Evolutionary conservation across 2,329 filamentous ascomycete species (phyloP).

Genomic region (Diaporthe vexans): DNA sequence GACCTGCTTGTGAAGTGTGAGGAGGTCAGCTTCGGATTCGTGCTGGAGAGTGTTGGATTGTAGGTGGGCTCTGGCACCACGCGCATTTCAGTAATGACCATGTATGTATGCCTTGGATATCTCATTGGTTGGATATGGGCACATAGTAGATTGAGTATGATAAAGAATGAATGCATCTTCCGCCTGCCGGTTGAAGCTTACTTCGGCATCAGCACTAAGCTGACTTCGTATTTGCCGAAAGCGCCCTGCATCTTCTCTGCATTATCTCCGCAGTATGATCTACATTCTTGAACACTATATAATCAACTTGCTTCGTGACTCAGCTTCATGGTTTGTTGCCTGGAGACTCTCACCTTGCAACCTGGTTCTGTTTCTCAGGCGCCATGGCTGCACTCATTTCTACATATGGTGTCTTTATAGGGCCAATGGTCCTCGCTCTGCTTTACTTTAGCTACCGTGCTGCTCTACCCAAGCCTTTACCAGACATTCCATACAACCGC

Average conservation of each 20-base stretch:
- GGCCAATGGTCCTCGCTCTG: neutral
- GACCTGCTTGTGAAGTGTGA: constrained; percentile 59
- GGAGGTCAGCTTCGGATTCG: constrained; percentile 58
- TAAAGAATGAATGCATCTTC: neutral
- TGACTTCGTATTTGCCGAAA: neutral
- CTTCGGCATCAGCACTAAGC: constrained; percentile 14
- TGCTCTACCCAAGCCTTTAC: constrained; percentile 58
- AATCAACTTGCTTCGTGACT: neutral
- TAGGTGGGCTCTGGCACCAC: neutral
- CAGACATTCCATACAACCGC: constrained; percentile 61
- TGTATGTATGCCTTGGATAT: neutral
- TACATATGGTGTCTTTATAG: neutral
- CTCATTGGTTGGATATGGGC: neutral
- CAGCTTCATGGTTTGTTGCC: neutral
- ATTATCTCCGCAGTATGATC: neutral
- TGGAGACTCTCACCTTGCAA: too few relatives aligned
- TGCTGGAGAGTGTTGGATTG: constrained; percentile 51
- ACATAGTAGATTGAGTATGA: neutral
- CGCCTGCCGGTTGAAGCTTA: neutral
- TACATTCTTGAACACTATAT: neutral
- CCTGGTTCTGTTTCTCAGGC: neutral
- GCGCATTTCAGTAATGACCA: neutral
- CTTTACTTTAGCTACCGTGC: constrained; percentile 39
- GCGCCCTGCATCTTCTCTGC: neutral
- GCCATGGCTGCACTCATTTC: constrained; percentile 17